These are phyloP conservation scores for Ophiocordyceps camponoti-leonardi DNA, from an alignment of 2,329 filamentous ascomycete species.

Conservation along the genomic window DNA sequence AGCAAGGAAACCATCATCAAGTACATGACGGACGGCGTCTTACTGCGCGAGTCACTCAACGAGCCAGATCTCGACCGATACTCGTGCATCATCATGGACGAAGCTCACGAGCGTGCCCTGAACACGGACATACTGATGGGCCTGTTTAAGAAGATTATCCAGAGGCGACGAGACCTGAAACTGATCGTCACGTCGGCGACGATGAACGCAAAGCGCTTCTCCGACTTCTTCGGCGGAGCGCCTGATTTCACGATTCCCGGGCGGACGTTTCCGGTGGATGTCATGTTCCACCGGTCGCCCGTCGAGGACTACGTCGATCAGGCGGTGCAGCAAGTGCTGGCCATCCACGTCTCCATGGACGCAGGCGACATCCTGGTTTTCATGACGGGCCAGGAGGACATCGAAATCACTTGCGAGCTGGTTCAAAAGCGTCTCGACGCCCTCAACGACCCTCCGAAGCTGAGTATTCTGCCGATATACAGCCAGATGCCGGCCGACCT, in stretches of 20 bases:
- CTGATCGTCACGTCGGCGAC: slow-evolving; percentile 95
- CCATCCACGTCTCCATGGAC: slow-evolving; percentile 92
- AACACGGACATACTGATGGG: slow-evolving; percentile 92
- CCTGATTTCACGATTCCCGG: slow-evolving; percentile 96
- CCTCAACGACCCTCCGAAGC: slow-evolving; percentile 73
- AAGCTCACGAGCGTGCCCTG: slow-evolving; percentile 94
- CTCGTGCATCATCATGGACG: slow-evolving; percentile 94
- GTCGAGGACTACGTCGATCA: slow-evolving; percentile 92
- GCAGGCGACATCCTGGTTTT: slow-evolving; percentile 92
- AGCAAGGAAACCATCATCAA: slow-evolving; percentile 83
- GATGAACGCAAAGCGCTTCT: slow-evolving; percentile 94
- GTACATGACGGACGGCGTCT: slow-evolving; percentile 99
- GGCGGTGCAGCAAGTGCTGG: slow-evolving; percentile 92
- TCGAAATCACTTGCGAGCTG: slow-evolving; percentile 87
- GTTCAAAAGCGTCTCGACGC: slow-evolving; percentile 93
- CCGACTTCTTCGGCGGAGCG: slow-evolving; percentile 84
- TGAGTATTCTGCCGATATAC: slow-evolving; percentile 88
- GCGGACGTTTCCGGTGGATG: slow-evolving; percentile 85
- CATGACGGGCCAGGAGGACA: slow-evolving; percentile 93
- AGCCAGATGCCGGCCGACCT: slow-evolving; percentile 84
- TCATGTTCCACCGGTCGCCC: slow-evolving; percentile 87
- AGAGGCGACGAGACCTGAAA: slow-evolving; percentile 72
- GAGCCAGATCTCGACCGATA: slow-evolving; percentile 82
- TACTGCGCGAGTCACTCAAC: slow-evolving; percentile 84
- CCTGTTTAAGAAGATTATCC: slow-evolving; percentile 81